Base-by-base conservation (phyloP, 345 rosid species). In the Mangifera indica region DNA sequence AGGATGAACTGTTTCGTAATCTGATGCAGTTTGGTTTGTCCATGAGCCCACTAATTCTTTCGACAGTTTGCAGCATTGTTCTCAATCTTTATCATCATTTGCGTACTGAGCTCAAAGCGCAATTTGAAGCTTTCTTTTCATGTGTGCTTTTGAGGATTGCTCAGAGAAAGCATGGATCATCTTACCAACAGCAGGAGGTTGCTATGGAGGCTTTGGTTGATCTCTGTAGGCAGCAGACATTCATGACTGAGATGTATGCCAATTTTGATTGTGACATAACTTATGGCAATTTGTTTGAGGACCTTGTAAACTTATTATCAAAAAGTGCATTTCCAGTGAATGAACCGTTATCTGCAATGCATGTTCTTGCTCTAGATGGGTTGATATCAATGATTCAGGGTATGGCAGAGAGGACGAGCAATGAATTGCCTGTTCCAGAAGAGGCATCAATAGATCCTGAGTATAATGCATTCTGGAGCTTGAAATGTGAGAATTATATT, bases 141-240 rank as follows among this genome's bases (percentile, higher is more conserved):
- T 86, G 84, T 72, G 93, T 90, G 67, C 87, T 90, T 81, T 70
- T 87, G 85, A 78, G 89, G 77, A 72, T 84, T 77, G 89, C 88
- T 42, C 89, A 88, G 79, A 79, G 82, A 84, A 90, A 80, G 74
- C 81, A 86, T 75, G 93, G 93, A 44, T 84, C 89, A 51, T 86
- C 96, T 60, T 90, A 87, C 78, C 93, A 86, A 73, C 92, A 82
- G 77, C 91, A 90, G 79, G 96, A 88, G 79, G 96, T 88, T 81
- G 93, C 93, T 42, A 79, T 90, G 89, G 96, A 90, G 75, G 91
- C 93, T 62, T 74, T 90, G 73, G 91, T 88, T 67, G 96, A 90
- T 73, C 79, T 90, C 68, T 88, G 89, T 81, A 80, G 91, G 78
- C 91, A 86, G 76, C 86, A 76, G 60, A 78, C 82, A 15, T 90